These are phyloP conservation scores for Allium sativum DNA, from an alignment of 106 monocot genomes.

Conservation along the genomic window DNA sequence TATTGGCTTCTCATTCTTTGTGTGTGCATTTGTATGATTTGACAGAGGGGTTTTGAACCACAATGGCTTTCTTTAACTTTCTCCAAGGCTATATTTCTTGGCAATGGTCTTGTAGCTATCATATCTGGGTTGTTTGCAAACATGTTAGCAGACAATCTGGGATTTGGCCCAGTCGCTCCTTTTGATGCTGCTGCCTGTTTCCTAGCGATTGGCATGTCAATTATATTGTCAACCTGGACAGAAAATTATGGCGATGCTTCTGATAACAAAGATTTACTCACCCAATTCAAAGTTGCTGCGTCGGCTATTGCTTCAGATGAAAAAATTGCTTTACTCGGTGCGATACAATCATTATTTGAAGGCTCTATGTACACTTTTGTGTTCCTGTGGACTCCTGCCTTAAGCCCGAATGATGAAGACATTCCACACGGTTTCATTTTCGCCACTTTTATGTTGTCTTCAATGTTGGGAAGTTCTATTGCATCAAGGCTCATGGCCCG, in stretches of 20 bases:
- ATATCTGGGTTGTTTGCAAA: constrained; percentile 77
- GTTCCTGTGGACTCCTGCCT: constrained; percentile 93
- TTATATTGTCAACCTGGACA: constrained; percentile 78
- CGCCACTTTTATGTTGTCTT: constrained; percentile 95
- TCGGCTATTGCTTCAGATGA: constrained; percentile 97
- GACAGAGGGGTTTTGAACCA: constrained; percentile 90
- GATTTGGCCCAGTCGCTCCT: constrained; percentile 89
- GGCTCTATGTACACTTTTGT: constrained; percentile 99
- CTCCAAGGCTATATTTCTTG: constrained; percentile 99
- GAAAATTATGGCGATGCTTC: constrained; percentile 98
- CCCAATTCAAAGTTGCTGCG: constrained; percentile 85
- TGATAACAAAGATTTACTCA: constrained; percentile 67
- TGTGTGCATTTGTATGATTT: background rate
- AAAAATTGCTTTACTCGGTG: constrained; percentile 92
- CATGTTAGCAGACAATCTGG: constrained; percentile 68
- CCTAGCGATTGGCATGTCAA: constrained; percentile 89
- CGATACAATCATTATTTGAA: constrained; percentile 96
- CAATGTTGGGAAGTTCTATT: constrained; percentile 97
- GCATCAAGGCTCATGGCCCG: constrained; percentile 78
- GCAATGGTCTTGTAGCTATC: constrained; percentile 90
- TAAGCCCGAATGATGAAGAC: constrained; percentile 93
- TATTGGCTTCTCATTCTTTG: too few species aligned
- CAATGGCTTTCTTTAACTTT: constrained; percentile 96
- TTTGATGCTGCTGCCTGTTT: constrained; percentile 98
- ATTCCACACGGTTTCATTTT: constrained; percentile 98